Conservation (phyloP, 371 early-diverging fungal species). For the Mortierella sp. region DNA sequence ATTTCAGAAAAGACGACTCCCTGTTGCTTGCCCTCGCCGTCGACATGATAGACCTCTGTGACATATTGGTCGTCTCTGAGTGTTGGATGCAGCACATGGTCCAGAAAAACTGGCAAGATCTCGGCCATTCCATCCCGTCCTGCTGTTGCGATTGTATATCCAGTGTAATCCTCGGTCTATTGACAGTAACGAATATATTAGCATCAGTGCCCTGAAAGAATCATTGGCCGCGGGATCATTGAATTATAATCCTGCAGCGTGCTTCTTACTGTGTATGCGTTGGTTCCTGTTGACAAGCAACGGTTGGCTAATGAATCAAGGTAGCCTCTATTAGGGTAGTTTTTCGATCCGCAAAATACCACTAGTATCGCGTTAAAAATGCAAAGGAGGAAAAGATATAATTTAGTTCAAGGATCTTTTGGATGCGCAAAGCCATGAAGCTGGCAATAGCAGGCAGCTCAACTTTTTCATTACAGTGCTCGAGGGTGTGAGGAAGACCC, state of each 20-base stretch:
- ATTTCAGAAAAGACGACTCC: constrained; percentile 91
- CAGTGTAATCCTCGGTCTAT: constrained; percentile 72
- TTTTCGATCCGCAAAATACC: constrained; percentile 80
- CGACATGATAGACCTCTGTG: constrained; percentile 80
- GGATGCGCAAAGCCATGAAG: not conserved
- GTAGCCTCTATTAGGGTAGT: constrained; percentile 76
- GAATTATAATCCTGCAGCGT: not conserved
- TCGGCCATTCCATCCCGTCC: constrained; percentile 69
- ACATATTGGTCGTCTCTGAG: constrained; percentile 75
- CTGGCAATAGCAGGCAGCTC: no score
- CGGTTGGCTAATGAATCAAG: constrained; percentile 80
- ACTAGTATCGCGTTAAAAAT: constrained; percentile 50
- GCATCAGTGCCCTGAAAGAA: not conserved
- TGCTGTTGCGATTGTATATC: constrained; percentile 78
- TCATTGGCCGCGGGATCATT: not conserved
- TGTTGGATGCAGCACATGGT: constrained; percentile 82
- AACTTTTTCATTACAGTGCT: constrained; percentile 62
- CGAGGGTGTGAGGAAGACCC: constrained; percentile 86
- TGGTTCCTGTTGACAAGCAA: constrained; percentile 80
- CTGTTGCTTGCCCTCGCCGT: constrained; percentile 72
- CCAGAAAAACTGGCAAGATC: constrained; percentile 77
- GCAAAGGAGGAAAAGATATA: not conserved
- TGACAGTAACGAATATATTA: not conserved
- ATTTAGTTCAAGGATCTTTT: not conserved
- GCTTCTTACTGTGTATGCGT: constrained; percentile 68